A percentile compares a stretch with the other conserved stretches of the same genome.
phyloP scores from a whole-genome alignment of 2,329 filamentous ascomycete genomes.

The Dactylellina parvicollis region DNA sequence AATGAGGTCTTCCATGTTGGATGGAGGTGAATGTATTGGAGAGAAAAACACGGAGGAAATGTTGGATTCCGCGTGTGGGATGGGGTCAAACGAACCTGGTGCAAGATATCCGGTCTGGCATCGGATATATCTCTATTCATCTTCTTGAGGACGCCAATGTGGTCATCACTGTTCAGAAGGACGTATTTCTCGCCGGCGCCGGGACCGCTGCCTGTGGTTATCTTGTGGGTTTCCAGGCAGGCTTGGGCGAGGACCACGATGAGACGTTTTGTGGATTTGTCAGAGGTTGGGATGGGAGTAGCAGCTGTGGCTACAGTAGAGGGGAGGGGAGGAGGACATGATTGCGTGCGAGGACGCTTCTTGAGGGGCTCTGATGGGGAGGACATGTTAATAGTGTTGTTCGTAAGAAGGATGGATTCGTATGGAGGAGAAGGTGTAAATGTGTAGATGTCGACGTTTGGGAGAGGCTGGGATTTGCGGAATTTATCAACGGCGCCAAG shows the following conservation, averaged over 20 bases:
- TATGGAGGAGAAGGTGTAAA: constrained; percentile 11
- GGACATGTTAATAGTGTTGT: constrained; percentile 56
- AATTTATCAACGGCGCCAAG: constrained; percentile 22
- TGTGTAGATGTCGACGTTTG: not conserved
- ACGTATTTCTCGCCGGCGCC: constrained; percentile 93
- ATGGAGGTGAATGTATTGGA: constrained; percentile 26
- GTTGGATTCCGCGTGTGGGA: constrained; percentile 54
- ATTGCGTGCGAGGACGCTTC: constrained; percentile 79
- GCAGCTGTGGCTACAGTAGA: constrained; percentile 94
- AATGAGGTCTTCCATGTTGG: constrained; percentile 50
- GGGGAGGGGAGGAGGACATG: constrained; percentile 90
- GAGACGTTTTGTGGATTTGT: constrained; percentile 89
- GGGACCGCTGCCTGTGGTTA: constrained; percentile 74
- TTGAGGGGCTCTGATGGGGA: constrained; percentile 56
- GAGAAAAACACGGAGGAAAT: constrained; percentile 31
- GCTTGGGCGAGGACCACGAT: constrained; percentile 98
- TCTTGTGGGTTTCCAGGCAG: constrained; percentile 96
- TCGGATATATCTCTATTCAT: constrained; percentile 99
- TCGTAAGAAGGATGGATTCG: not conserved
- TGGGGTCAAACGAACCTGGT: constrained; percentile 76
- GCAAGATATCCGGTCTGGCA: constrained; percentile 95
- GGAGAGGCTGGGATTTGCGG: constrained; percentile 4
- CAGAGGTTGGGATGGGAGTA: constrained; percentile 79
- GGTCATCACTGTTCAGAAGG: constrained; percentile 96
- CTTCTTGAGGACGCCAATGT: constrained; percentile 98